Evolutionary conservation across 768 basidiomycete species (phyloP).

Genomic region (Suillus discolor): DNA sequence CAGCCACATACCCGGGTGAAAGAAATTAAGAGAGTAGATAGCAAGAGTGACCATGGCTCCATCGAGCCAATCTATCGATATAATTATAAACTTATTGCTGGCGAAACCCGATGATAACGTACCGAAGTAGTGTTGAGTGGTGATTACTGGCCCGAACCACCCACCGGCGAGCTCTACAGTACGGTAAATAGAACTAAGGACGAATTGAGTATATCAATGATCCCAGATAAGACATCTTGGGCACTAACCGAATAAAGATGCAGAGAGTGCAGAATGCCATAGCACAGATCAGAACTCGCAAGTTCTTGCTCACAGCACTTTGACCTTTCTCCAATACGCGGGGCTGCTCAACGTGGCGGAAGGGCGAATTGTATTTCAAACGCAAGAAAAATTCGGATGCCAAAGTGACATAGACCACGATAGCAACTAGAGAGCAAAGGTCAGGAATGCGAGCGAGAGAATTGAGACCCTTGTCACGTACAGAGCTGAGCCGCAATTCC

Average conservation of each 20-base stretch:
- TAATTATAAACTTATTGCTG: background rate
- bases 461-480: conserved; percentile 29
- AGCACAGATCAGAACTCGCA: conserved; percentile 38
- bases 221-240: background rate
- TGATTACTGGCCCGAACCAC: conserved; percentile 52
- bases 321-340: conserved; percentile 4
- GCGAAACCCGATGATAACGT: conserved; percentile 15
- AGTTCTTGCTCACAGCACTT: conserved; percentile 4
- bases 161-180: conserved; percentile 16
- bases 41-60: conserved; percentile 50
- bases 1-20: conserved; percentile 47
- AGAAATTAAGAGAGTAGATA: conserved; percentile 46
- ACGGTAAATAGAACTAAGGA: conserved; percentile 15
- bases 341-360: conserved; percentile 16
- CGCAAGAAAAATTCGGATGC: conserved; percentile 50
- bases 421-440: conserved; percentile 35
- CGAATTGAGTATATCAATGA: background rate
- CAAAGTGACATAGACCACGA: conserved; percentile 43
- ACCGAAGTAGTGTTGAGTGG: conserved; percentile 52
- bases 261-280: conserved; percentile 42
- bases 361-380: conserved; percentile 38
- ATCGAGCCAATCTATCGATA: conserved; percentile 50
- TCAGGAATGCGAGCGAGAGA: conserved; percentile 17
- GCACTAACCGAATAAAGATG: conserved; percentile 48
- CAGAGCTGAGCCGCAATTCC: conserved; percentile 65